These are phyloP conservation scores for Candida palmyrensis DNA, from an alignment of 805 yeast species.

Conservation along the genomic window DNA sequence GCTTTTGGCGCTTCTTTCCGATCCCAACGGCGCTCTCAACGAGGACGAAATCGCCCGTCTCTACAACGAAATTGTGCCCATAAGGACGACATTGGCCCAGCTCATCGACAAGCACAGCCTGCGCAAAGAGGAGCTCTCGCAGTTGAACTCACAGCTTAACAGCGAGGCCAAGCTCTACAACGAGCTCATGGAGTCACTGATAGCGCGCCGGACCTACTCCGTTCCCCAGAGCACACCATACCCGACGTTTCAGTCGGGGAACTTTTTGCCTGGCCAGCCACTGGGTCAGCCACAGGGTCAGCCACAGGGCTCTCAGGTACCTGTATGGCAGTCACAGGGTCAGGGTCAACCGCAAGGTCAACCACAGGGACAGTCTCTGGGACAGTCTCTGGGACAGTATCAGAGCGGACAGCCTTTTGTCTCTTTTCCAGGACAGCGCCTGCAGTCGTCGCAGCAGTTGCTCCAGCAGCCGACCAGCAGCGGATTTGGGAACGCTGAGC, in stretches of 20 bases:
- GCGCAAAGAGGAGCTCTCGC: conserved; percentile 71
- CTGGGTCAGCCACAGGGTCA: background rate
- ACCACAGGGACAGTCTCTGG: conserved; percentile 7
- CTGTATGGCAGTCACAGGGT: conserved; percentile 2
- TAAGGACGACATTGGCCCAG: conserved; percentile 70
- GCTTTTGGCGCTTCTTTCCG: conserved; percentile 49
- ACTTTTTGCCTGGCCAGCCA: background rate
- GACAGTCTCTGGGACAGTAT: background rate
- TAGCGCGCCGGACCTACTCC: conserved; percentile 17
- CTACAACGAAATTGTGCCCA: conserved; percentile 66
- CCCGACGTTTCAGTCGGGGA: background rate
- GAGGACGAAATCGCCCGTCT: conserved; percentile 67
- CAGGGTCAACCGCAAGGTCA: conserved; percentile 5
- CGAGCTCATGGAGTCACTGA: conserved; percentile 52
- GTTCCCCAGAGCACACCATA: background rate
- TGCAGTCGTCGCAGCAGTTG: conserved; percentile 5
- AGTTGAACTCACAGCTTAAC: conserved; percentile 64
- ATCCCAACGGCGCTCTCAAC: conserved; percentile 31
- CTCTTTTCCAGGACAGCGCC: too few species aligned
- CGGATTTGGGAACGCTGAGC: conserved; percentile 34
- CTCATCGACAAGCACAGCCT: conserved; percentile 73
- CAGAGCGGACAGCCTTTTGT: too few species aligned
- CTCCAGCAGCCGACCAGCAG: conserved; percentile 33
- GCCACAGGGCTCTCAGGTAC: background rate
- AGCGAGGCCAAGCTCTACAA: conserved; percentile 68